Base-by-base conservation (phyloP, 345 rosid species). In the Ricinus communis region DNA sequence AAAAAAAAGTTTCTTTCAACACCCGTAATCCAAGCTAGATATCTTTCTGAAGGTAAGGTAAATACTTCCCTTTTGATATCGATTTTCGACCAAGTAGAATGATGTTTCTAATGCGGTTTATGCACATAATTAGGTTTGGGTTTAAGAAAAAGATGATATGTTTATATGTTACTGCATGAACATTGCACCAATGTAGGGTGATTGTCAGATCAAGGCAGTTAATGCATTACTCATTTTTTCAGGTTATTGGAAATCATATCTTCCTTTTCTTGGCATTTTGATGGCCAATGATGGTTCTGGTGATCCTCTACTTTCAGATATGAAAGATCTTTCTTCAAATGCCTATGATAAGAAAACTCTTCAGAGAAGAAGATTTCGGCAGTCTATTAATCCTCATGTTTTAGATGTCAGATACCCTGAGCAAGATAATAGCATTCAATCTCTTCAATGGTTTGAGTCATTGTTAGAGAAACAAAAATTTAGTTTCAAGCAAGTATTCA, bases 271-370 rank as follows among this genome's bases (percentile, higher is more conserved):
- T 59, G 7, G 22, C 55, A 18, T 66, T 66, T 43, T 59, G 38
- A 85, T 83, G 87, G 82, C 83, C 50, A 54, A 56, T 38, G 82
- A 82, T 31, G 83, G 78, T 50, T 71, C 76, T 30, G 56, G 41
- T 60, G 73, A 68, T 50, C 66, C 83, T 57, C 79, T 83, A 73
- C 82, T 85, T 65, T 55, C 81, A 38, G 50, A 73, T 40, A 27
- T 25, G 9, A 46, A 50, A 10, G 71, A 50, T 69, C 45, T 72
- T 30, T 40, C 66, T 36, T 38, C 57, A 18, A 69, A 69, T 63
- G 46, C 71, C 50, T 65, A 71, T 22, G 74, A 60, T 62, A 69
- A 65, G 1, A 72, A 55, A 25, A 63, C 71, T 27, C 38, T 73
- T 69, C 86, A 77, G 30, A 64, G 86, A 76, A 77, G 80, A 66